Evolutionary conservation across 129 eudicot genomes (phyloP).

Genomic region (Tagetes erecta): DNA sequence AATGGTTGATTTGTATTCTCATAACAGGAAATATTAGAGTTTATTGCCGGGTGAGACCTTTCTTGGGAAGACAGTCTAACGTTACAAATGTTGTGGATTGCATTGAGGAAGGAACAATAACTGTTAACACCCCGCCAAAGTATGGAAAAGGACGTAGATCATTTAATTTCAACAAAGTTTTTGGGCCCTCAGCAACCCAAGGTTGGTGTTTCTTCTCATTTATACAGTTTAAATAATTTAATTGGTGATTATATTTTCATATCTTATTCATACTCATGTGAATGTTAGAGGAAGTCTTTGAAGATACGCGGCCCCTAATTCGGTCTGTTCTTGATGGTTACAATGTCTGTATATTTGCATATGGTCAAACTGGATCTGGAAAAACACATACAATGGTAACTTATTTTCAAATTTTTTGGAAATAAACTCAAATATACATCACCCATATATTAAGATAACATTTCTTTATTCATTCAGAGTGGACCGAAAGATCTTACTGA

Average conservation of each 20-base stretch:
- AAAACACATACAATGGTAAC: constrained; percentile 95
- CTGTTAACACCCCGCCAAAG: constrained; percentile 69
- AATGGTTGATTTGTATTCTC: constrained; percentile 7
- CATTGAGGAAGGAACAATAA: constrained; percentile 80
- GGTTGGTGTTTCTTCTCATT: constrained; percentile 45
- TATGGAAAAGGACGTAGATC: constrained; percentile 80
- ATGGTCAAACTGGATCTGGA: constrained; percentile 98
- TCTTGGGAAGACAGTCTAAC: constrained; percentile 57
- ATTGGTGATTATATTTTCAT: neutral
- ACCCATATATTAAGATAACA: neutral
- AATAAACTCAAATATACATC: neutral
- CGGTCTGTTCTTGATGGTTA: constrained; percentile 97
- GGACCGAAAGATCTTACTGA: constrained; percentile 92
- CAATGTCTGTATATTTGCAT: constrained; percentile 94
- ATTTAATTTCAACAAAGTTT: constrained; percentile 88
- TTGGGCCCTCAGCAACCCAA: constrained; percentile 85
- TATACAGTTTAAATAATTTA: neutral
- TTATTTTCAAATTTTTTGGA: constrained; percentile 10
- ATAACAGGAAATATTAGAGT: constrained; percentile 85
- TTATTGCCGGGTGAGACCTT: constrained; percentile 94
- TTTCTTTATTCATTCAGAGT: constrained; percentile 43
- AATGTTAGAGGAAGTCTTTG: constrained; percentile 76
- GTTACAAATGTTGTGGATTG: constrained; percentile 60
- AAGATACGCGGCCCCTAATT: constrained; percentile 80
- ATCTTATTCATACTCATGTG: constrained; percentile 2